Conservation (phyloP, 257 asterid species). For the Catharanthus roseus region DNA sequence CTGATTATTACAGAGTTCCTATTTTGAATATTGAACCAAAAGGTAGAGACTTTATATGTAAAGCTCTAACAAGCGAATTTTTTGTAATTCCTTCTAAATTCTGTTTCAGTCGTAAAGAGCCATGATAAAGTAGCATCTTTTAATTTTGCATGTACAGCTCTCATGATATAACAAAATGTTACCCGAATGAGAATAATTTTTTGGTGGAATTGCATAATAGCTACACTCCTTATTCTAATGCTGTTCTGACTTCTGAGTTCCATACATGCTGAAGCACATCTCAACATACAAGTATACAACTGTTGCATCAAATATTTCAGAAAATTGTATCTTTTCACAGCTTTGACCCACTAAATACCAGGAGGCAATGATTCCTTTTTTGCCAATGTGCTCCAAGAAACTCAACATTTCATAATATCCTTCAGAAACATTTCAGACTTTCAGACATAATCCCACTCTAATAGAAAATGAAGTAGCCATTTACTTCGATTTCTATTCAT, state of each 20-base stretch:
- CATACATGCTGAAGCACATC: neutral
- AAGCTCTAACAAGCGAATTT: neutral
- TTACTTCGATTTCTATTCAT: neutral
- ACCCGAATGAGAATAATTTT: neutral
- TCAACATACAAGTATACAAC: neutral
- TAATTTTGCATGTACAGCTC: neutral
- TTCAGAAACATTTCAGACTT: neutral
- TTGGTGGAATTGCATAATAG: neutral
- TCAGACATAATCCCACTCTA: neutral
- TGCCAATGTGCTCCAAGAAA: no score
- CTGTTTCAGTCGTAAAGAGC: neutral
- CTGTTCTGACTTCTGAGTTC: neutral
- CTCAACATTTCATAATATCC: neutral
- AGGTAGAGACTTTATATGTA: neutral
- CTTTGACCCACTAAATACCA: neutral
- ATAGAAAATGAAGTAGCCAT: neutral
- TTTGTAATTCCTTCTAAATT: neutral
- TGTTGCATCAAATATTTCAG: neutral
- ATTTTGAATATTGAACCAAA: neutral
- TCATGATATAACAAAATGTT: neutral
- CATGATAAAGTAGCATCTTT: neutral
- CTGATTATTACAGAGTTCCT: neutral
- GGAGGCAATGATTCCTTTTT: neutral
- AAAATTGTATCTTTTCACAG: neutral
- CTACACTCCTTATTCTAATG: neutral